Evolutionary conservation across 2,329 filamentous ascomycete species (phyloP).

Genomic region (Orbilia ellipsospora): DNA sequence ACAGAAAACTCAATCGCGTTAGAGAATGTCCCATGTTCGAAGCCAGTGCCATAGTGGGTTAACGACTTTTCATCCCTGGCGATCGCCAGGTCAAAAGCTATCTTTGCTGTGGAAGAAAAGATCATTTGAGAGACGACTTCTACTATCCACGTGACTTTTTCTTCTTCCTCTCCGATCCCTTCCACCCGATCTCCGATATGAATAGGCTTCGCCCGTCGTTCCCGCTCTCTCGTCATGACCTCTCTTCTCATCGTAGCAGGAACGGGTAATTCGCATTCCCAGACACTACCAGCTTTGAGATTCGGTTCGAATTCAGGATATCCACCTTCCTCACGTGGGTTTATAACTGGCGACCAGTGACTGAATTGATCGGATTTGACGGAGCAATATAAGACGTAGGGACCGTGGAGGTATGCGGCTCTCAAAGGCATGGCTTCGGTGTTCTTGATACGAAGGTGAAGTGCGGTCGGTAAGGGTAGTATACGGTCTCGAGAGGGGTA

Average conservation of each 20-base stretch:
- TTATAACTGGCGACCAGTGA: slow-evolving; percentile 65
- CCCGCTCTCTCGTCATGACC: slow-evolving; percentile 44
- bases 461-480: slow-evolving; percentile 80
- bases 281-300: slow-evolving; percentile 90
- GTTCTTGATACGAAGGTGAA: slow-evolving; percentile 91
- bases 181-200: slow-evolving; percentile 42
- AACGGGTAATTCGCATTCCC: slow-evolving; percentile 81
- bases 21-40: slow-evolving; percentile 69
- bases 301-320: slow-evolving; percentile 91
- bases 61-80: slow-evolving; percentile 87
- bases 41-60: slow-evolving; percentile 33
- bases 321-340: slow-evolving; percentile 67
- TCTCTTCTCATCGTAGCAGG: slow-evolving; percentile 78
- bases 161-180: slow-evolving; percentile 62
- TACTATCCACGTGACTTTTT: slow-evolving; percentile 83
- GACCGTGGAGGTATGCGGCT: slow-evolving; percentile 94
- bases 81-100: slow-evolving; percentile 87
- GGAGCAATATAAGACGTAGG: slow-evolving; percentile 88
- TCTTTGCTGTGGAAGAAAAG: slow-evolving; percentile 87
- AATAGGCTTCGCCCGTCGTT: slow-evolving; percentile 26
- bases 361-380: slow-evolving; percentile 61
- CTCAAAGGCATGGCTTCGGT: slow-evolving; percentile 88
- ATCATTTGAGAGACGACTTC: slow-evolving; percentile 93
- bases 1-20: slow-evolving; percentile 80
- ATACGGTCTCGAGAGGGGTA: slow-evolving; percentile 89